These are phyloP conservation scores for Diaporthe nobilis DNA, from an alignment of 2,329 filamentous ascomycete genomes.

Conservation along the genomic window DNA sequence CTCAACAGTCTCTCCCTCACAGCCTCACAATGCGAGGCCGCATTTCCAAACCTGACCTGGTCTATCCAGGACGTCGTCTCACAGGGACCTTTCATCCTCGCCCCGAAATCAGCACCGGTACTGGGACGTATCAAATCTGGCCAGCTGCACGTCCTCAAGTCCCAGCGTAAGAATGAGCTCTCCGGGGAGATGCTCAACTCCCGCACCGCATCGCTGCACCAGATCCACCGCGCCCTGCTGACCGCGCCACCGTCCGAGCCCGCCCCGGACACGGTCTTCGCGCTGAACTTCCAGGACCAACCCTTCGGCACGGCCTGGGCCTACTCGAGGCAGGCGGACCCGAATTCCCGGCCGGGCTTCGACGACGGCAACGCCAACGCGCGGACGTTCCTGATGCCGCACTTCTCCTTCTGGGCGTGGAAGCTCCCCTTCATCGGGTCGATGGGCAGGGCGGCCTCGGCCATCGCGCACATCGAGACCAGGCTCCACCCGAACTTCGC, in stretches of 20 bases:
- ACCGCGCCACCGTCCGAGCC: constrained; percentile 58
- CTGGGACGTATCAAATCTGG: constrained; percentile 60
- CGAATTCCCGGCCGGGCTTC: constrained; percentile 46
- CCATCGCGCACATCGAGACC: constrained; percentile 56
- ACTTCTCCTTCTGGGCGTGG: constrained; percentile 71
- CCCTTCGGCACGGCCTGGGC: constrained; percentile 60
- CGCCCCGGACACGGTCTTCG: constrained; percentile 66
- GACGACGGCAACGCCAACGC: constrained; percentile 43
- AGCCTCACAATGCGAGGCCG: constrained; percentile 57
- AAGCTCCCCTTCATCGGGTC: constrained; percentile 64
- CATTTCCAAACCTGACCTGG: constrained; percentile 62
- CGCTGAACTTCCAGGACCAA: constrained; percentile 66
- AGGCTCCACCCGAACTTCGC: constrained; percentile 43
- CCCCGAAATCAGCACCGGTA: constrained; percentile 54
- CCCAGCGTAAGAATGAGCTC: constrained; percentile 56
- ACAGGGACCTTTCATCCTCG: constrained; percentile 59
- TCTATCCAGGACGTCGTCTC: constrained; percentile 62
- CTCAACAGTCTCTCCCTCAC: constrained; percentile 57
- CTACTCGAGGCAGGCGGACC: constrained; percentile 62
- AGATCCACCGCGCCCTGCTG: constrained; percentile 66
- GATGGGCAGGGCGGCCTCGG: constrained; percentile 54
- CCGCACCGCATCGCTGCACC: constrained; percentile 65
- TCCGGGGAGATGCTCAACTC: constrained; percentile 62
- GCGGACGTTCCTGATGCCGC: constrained; percentile 66
- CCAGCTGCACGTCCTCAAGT: constrained; percentile 61